These are phyloP conservation scores for Trichoderma asperellum DNA, from an alignment of 2,329 filamentous ascomycete species.

Conservation along the genomic window DNA sequence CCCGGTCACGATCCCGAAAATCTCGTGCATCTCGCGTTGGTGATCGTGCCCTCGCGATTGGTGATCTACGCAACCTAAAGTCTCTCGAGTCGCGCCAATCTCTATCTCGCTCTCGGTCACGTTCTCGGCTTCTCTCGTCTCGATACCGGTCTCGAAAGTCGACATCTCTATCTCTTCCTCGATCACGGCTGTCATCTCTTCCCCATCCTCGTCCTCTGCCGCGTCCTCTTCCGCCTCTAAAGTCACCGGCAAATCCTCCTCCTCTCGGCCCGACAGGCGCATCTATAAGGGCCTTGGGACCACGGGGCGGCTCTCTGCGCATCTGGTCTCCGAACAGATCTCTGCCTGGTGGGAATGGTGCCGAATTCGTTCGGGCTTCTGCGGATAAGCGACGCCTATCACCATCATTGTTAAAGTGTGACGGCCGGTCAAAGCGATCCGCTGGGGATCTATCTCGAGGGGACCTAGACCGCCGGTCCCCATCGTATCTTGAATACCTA, in stretches of 20 bases:
- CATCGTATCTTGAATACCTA: conserved; percentile 65
- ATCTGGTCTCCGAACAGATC: conserved; percentile 60
- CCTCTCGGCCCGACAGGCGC: conserved; percentile 69
- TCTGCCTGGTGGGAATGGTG: conserved; percentile 63
- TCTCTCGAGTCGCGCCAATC: conserved; percentile 49
- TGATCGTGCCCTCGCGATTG: conserved; percentile 62
- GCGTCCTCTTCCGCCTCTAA: conserved; percentile 55
- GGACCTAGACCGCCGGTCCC: conserved; percentile 66
- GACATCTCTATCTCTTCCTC: conserved; percentile 61
- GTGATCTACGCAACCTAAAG: conserved; percentile 58
- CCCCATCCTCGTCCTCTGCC: conserved; percentile 62
- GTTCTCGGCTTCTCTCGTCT: conserved; percentile 63
- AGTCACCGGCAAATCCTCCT: conserved; percentile 67
- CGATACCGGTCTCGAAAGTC: conserved; percentile 64
- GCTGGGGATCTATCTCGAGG: conserved; percentile 68
- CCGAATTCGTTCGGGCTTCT: conserved; percentile 59
- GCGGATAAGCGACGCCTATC: conserved; percentile 71
- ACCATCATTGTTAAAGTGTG: conserved; percentile 59
- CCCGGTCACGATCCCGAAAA: conserved; percentile 62
- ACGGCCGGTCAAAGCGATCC: conserved; percentile 62
- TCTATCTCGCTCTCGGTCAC: conserved; percentile 58
- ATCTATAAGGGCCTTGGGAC: conserved; percentile 78
- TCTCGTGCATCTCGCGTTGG: conserved; percentile 70
- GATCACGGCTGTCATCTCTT: conserved; percentile 65
- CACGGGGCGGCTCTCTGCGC: conserved; percentile 74